These are phyloP conservation scores for Tylopilus orsonianus DNA, from an alignment of 1,284 basidiomycete species.

Conservation along the genomic window DNA sequence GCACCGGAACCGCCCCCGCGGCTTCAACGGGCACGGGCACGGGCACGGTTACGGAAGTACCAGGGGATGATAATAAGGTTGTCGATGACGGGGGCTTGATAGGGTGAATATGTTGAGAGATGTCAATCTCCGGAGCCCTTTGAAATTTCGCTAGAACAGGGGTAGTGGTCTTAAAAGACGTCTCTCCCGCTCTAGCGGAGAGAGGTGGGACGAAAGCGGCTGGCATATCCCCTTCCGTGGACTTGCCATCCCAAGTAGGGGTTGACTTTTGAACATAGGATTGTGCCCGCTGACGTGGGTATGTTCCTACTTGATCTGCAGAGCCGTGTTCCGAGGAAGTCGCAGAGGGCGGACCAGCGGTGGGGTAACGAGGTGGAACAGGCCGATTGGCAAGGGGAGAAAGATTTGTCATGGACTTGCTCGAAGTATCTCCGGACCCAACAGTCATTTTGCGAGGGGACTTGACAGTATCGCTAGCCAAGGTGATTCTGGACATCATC, in stretches of 20 bases:
- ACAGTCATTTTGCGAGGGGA: conserved; percentile 31
- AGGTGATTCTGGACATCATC: conserved; percentile 74
- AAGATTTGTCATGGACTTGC: conserved; percentile 42
- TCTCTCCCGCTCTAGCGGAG: conserved; percentile 7
- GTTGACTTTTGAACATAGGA: conserved; percentile 34
- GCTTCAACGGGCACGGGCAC: conserved; percentile 8
- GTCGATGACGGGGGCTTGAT: conserved; percentile 5
- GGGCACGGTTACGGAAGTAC: conserved; percentile 8
- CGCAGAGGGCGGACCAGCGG: conserved; percentile 35
- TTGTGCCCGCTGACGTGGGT: conserved; percentile 29
- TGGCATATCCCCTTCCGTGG: conserved; percentile 13
- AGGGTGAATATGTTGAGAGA: conserved; percentile 5
- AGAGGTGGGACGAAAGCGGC: conserved; percentile 9
- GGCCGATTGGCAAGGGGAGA: conserved; percentile 54
- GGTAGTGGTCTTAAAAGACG: not conserved
- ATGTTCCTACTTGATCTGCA: conserved; percentile 20
- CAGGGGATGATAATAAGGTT: conserved; percentile 6
- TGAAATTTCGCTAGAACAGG: conserved; percentile 8
- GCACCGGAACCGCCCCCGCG: not conserved
- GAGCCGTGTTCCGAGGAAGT: conserved; percentile 39
- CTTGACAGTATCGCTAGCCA: conserved; percentile 43
- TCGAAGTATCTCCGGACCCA: conserved; percentile 25
- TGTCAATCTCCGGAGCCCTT: conserved; percentile 9
- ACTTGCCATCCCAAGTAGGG: conserved; percentile 24
- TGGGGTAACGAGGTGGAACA: conserved; percentile 49